These are phyloP conservation scores for Termitomyces sp. DNA, from an alignment of 768 basidiomycete genomes.

Conservation along the genomic window DNA sequence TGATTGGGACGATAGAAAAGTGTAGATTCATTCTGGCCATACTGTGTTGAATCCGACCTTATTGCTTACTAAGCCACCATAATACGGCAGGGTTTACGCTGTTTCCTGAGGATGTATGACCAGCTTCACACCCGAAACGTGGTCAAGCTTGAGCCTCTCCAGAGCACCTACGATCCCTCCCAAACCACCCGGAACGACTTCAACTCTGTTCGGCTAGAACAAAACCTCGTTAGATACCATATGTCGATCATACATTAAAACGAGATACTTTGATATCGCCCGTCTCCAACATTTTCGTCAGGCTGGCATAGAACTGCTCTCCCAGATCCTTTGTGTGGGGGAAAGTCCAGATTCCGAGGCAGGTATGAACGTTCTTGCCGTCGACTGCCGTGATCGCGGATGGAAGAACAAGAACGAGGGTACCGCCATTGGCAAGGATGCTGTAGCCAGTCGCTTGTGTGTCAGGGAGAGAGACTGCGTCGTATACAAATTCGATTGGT, in stretches of 20 bases:
- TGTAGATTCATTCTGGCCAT: too few relatives aligned
- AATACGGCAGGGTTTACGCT: conserved; percentile 8
- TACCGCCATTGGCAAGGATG: conserved; percentile 34
- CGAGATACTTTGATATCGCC: conserved; percentile 3
- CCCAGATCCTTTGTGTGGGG: conserved; percentile 10
- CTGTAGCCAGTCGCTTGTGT: conserved; percentile 36
- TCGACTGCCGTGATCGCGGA: conserved; percentile 16
- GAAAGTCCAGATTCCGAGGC: conserved; percentile 4
- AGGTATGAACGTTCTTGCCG: conserved; percentile 9
- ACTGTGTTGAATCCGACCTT: too few relatives aligned
- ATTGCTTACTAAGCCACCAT: background rate
- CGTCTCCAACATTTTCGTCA: conserved; percentile 13
- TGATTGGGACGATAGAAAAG: too few relatives aligned
- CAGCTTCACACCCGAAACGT: conserved; percentile 42
- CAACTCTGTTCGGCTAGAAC: conserved; percentile 32
- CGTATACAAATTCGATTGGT: conserved; percentile 22
- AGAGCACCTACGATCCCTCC: conserved; percentile 32
- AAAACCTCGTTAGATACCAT: background rate
- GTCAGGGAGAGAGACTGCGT: conserved; percentile 29
- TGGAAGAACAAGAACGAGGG: conserved; percentile 22
- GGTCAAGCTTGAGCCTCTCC: conserved; percentile 27
- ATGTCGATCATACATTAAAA: background rate
- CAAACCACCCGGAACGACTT: conserved; percentile 40
- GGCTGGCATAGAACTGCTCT: conserved; percentile 9
- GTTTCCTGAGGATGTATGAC: conserved; percentile 38